Conservation (phyloP, 225 moss, liverwort and hornwort species). For the Asterella californica region DNA sequence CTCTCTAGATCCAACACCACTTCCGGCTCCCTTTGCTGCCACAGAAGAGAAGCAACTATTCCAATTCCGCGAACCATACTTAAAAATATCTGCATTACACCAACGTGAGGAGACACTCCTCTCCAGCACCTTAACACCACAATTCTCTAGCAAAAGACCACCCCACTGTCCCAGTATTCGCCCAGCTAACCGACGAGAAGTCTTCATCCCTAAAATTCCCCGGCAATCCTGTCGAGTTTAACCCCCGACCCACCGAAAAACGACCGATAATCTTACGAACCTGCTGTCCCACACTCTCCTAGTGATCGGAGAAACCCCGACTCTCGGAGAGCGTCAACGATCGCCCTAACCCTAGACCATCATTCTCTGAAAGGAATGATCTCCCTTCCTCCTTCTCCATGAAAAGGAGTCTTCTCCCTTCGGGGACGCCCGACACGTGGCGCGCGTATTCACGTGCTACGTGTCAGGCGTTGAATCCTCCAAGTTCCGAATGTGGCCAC, state of each 20-base stretch:
- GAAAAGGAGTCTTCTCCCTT: too few relatives aligned
- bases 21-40: constrained; percentile 3
- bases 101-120: not conserved
- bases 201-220: constrained; percentile 13
- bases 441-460: too few relatives aligned
- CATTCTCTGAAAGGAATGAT: too few relatives aligned
- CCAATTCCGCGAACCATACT: not conserved
- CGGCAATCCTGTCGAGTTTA: too few relatives aligned
- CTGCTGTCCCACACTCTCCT: not conserved
- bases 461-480: too few relatives aligned
- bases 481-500: too few relatives aligned
- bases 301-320: not conserved
- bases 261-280: not conserved
- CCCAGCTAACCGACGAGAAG: constrained; percentile 9
- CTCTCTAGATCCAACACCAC: not conserved
- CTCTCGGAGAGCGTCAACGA: not conserved
- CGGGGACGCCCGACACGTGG: too few relatives aligned
- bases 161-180: not conserved
- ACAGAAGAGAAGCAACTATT: not conserved
- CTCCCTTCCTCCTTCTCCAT: too few relatives aligned
- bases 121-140: too few relatives aligned
- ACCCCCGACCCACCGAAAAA: too few relatives aligned
- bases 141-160: constrained; percentile 4
- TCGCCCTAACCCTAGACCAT: not conserved
- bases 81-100: not conserved